A percentile compares a stretch with the other conserved stretches of the same genome.
phyloP scores from a whole-genome alignment of 306 rosid genomes.

The Mimosa bimucronata region DNA sequence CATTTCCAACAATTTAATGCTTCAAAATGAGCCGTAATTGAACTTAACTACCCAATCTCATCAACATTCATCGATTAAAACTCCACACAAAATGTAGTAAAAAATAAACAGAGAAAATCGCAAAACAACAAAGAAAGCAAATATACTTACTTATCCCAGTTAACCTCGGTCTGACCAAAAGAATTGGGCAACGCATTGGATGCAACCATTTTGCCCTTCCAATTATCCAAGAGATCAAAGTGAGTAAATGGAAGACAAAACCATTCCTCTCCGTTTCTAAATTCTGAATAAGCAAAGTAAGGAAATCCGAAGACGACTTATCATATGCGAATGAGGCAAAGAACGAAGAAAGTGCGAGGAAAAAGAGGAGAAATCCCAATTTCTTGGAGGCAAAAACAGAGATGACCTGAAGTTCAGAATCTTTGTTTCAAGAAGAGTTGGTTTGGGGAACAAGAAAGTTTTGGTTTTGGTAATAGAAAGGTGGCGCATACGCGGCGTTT shows the following conservation, averaged over 20 bases:
- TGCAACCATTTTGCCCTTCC: constrained; percentile 50
- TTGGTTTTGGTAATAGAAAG: too few species aligned
- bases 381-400: constrained; percentile 8
- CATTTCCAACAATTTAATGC: neutral
- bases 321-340: neutral
- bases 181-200: constrained; percentile 50
- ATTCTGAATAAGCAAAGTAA: neutral
- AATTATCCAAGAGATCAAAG: constrained; percentile 24
- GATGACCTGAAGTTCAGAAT: neutral
- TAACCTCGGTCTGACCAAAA: constrained; percentile 79
- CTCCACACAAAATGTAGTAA: neutral
- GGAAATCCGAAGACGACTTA: neutral
- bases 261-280: constrained; percentile 24
- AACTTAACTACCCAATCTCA: neutral
- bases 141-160: constrained; percentile 98
- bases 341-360: neutral
- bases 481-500: constrained; percentile 19
- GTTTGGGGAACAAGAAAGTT: neutral
- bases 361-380: neutral
- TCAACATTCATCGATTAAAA: neutral
- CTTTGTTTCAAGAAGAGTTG: neutral
- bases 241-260: constrained; percentile 34
- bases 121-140: neutral
- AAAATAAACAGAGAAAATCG: neutral
- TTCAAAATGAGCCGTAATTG: neutral